A percentile compares a stretch with the other conserved stretches of the same genome.
These are phyloP conservation scores for Pseudonitzschia multiseries DNA, from an alignment of 108 stramenopile species.

Conservation along the genomic window DNA sequence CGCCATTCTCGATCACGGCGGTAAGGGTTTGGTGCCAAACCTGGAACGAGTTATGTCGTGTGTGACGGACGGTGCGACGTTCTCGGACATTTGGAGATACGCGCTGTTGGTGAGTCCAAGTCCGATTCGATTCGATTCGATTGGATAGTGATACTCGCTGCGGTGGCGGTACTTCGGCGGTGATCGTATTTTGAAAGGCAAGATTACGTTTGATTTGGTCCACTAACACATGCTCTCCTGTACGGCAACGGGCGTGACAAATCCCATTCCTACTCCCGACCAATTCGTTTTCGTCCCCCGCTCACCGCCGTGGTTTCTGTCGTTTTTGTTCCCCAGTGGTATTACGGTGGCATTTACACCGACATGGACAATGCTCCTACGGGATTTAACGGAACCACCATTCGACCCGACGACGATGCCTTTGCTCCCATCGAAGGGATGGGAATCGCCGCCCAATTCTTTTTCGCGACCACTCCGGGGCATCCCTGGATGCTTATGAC, in stretches of 20 bases:
- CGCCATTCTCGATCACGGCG: conserved; percentile 28
- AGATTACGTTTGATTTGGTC: too few relatives aligned
- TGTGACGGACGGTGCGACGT: conserved; percentile 44
- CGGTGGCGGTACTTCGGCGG: too few relatives aligned
- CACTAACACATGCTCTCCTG: too few relatives aligned
- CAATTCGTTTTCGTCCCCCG: too few relatives aligned
- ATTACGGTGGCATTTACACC: conserved; percentile 68
- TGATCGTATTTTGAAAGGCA: too few relatives aligned
- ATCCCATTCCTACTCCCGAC: too few relatives aligned
- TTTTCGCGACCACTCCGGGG: conserved; percentile 57
- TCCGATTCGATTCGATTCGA: too few relatives aligned
- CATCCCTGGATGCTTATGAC: conserved; percentile 55
- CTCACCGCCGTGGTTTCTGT: neutral
- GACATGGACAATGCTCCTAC: conserved; percentile 60
- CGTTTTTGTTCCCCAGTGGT: conserved; percentile 42
- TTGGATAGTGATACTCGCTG: too few relatives aligned
- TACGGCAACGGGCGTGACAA: too few relatives aligned
- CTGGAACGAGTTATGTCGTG: conserved; percentile 48
- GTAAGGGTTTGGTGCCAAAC: conserved; percentile 45
- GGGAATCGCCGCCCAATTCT: conserved; percentile 57
- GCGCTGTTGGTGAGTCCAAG: neutral
- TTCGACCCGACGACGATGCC: conserved; percentile 52
- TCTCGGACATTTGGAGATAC: conserved; percentile 63
- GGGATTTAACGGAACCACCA: conserved; percentile 30
- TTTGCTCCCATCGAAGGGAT: conserved; percentile 52